A percentile compares a stretch with the other conserved stretches of the same genome.
Conservation (phyloP, 208 protist species). For the Novymonas esmeraldas region DNA sequence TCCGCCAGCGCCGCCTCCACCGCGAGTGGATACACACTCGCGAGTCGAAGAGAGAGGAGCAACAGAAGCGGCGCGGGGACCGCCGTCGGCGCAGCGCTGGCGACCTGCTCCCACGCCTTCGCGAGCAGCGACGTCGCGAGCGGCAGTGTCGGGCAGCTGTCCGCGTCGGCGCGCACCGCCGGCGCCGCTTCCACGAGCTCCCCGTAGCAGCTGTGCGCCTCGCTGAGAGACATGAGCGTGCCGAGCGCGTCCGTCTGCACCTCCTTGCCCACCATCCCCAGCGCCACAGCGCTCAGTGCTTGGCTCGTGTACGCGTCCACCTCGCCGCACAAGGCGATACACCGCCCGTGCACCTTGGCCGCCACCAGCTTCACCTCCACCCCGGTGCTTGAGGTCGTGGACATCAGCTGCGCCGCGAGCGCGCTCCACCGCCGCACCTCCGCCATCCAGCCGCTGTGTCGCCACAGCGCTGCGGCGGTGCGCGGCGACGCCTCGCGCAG, state of each 20-base stretch:
- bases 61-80: conserved; percentile 10
- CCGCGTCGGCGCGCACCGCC: background rate
- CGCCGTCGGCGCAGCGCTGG: conserved; percentile 7
- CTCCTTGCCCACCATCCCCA: conserved; percentile 7
- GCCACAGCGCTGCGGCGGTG: conserved; percentile 20
- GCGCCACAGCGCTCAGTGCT: conserved; percentile 14
- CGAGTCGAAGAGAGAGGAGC: conserved; percentile 24
- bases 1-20: conserved; percentile 29
- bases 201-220: conserved; percentile 27
- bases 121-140: conserved; percentile 64
- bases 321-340: conserved; percentile 18
- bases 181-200: background rate
- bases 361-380: conserved; percentile 45
- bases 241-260: conserved; percentile 19
- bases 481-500: conserved; percentile 19
- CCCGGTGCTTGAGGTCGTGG: background rate
- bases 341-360: conserved; percentile 32
- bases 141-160: conserved; percentile 33
- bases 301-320: conserved; percentile 43
- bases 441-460: conserved; percentile 13
- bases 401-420: conserved; percentile 9
- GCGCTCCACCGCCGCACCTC: conserved; percentile 26
- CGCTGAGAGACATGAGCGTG: conserved; percentile 31
- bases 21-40: conserved; percentile 17
- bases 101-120: conserved; percentile 32